Evolutionary conservation across 2,329 filamentous ascomycete genomes (phyloP), one percentile per base, ranked within the genome.

Genomic region (Penicillium crustosum): DNA sequence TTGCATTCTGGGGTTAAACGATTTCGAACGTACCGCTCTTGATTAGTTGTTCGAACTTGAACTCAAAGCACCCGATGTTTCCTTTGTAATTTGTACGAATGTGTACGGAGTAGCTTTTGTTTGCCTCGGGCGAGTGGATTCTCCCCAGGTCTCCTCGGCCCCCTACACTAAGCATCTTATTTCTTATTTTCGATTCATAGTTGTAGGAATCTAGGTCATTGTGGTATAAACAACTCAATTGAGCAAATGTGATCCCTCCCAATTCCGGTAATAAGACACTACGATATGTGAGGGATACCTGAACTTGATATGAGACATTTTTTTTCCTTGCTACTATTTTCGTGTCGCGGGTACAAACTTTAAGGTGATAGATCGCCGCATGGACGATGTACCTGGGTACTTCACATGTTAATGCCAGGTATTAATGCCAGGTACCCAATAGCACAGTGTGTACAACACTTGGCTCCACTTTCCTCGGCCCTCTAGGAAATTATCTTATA

Each of bases 301-400:
- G 13, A n/a, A 29, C 25, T 25, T 43, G 44, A 48, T 61, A 63
- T 66, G 65, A 67, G 64, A 53, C 62, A 67, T 63, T 66, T 66
- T 29, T 58, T 52, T 36, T 25, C 36, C 49, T 53, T 27, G 44
- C 23, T 59, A 39, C 45, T 44, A 53, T 57, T 49, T 25, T 25
- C n/a, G 61, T 58, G 64, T 67, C 47, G 50, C 51, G n/a, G 58
- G 58, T 67, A 67, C 65, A 53, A 57, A 45, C 39, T 55, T 61
- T 43, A 57, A 29, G 38, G 58, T 66, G 61, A 58, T 47, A 17
- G 45, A 52, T 33, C 58, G 57, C 59, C 57, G 64, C 64, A 65
- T 66, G 50, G 53, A 50, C 53, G 31, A 66, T 51, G 64, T 65
- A 66, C 61, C 59, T n/a, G 15, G 47, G 57, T 55, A 56, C 47